Evolutionary conservation across 768 basidiomycete species (phyloP), one percentile per base, ranked within the genome.

Genomic region (Amanita pallidorosea): DNA sequence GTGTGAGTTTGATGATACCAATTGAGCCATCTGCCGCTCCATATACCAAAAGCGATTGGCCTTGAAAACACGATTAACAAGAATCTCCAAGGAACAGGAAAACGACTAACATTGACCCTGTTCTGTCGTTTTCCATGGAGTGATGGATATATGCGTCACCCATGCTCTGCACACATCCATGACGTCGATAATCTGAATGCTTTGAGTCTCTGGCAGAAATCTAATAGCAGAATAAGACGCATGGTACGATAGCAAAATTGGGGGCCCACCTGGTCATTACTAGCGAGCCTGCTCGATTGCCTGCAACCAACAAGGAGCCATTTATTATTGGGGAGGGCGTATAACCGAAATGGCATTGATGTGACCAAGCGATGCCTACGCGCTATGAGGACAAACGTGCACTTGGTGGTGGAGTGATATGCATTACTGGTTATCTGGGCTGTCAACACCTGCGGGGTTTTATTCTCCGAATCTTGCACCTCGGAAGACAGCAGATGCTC

Each of bases 281-380:
- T 17, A 89, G 60, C 36, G 70, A 69, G 15, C 88, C 88, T 1
- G 78, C 83, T 20, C 86, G 71, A 56, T 67, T 85, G 3, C 86
- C 88, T 3, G 78, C 63, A n/a, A 84, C 72, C 4, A 91, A 73
- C 0, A 88, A 62, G 3, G 88, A 89, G 2, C 72, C 76, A 53
- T 87, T 77, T 3, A 75, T 45, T 20, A 61, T 45, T 0, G 77
- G 76, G 7, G 68, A 60, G 2, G 85, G 83, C 11, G 56, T 58
- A 8, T 75, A 54, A 9, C 70, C 71, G 64, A 85, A 85, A 51
- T 78, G 65, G 1, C 77, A 69, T 60, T 83, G 81, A 25, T 63
- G 54, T 3, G 87, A 82, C 88, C 88, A 91, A 12, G 72, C 67
- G 29, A 86, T 75, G 58, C 82, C 87, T 89, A 56, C 11, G 7